A percentile compares a stretch with the other conserved stretches of the same genome.
Evolutionary conservation across 129 eudicot species (phyloP).

Genomic region (Escallonia rubra): DNA sequence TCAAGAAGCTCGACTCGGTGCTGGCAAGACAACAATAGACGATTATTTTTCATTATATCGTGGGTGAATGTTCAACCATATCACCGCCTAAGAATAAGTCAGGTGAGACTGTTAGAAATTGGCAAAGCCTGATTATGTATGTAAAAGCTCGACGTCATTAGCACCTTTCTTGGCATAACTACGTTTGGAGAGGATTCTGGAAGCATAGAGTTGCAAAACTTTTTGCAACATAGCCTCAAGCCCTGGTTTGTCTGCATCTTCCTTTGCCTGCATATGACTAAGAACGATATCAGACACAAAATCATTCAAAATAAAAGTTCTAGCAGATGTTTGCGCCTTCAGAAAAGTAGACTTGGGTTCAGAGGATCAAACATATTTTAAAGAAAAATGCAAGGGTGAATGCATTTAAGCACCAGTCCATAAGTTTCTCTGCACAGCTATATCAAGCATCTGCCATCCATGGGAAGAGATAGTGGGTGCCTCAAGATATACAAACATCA

Average conservation of each 20-base stretch:
- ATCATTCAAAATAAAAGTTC: slow-evolving; percentile 1
- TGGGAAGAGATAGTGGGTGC: too few species aligned
- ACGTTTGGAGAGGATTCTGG: slow-evolving; percentile 82
- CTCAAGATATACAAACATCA: too few species aligned
- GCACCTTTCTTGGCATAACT: slow-evolving; percentile 94
- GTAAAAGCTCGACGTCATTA: background rate
- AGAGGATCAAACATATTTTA: background rate
- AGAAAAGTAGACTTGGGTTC: background rate
- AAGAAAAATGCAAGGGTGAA: too few species aligned
- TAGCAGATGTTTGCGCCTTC: background rate
- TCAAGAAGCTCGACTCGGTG: background rate
- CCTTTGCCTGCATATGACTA: slow-evolving; percentile 66
- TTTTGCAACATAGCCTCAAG: slow-evolving; percentile 97
- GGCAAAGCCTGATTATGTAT: background rate
- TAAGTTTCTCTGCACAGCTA: too few species aligned
- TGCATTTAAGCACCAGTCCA: background rate
- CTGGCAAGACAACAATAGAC: background rate
- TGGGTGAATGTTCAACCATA: background rate
- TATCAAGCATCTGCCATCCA: too few species aligned
- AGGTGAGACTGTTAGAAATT: background rate
- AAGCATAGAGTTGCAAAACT: slow-evolving; percentile 91
- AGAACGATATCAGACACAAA: slow-evolving; percentile 1
- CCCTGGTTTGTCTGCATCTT: slow-evolving; percentile 97
- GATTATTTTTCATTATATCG: background rate
- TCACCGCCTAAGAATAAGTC: background rate